A percentile compares a stretch with the other conserved stretches of the same genome.
Conservation (phyloP, 2,329 filamentous ascomycete genomes). For the Aspergillus novoparasiticus region DNA sequence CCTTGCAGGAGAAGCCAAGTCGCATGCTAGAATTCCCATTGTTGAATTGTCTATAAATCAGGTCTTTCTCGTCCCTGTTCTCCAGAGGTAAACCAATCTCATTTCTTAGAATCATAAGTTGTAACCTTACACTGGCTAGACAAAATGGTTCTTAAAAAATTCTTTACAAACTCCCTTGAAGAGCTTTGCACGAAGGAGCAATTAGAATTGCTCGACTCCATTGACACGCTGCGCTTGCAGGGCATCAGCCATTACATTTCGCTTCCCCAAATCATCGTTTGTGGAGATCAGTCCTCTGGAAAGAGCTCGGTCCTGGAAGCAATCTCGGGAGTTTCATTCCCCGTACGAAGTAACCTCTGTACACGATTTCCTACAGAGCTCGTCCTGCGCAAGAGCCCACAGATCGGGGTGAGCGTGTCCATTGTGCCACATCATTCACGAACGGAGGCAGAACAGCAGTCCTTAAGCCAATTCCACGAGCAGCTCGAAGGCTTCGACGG, state of each 20-base stretch:
- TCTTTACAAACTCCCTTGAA: slow-evolving; percentile 16
- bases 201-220: slow-evolving; percentile 58
- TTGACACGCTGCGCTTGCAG: slow-evolving; percentile 58
- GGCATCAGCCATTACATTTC: slow-evolving; percentile 54
- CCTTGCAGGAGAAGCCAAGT: too few relatives aligned
- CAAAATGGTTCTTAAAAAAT: background rate
- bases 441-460: slow-evolving; percentile 19
- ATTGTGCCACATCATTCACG: slow-evolving; percentile 45
- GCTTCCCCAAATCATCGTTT: slow-evolving; percentile 65
- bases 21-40: too few relatives aligned
- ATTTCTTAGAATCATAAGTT: too few relatives aligned
- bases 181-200: slow-evolving; percentile 50
- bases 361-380: slow-evolving; percentile 66
- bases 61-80: too few relatives aligned
- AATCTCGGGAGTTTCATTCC: slow-evolving; percentile 64
- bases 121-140: background rate
- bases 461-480: slow-evolving; percentile 19
- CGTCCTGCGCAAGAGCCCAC: slow-evolving; percentile 46
- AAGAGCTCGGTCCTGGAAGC: slow-evolving; percentile 65
- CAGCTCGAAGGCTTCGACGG: slow-evolving; percentile 21
- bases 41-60: too few relatives aligned
- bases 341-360: slow-evolving; percentile 61
- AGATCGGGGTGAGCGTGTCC: slow-evolving; percentile 22
- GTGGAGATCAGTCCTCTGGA: slow-evolving; percentile 65
- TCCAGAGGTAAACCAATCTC: too few relatives aligned